Evolutionary conservation across 2,329 filamentous ascomycete species (phyloP).

Genomic region (Alternaria arbusti): DNA sequence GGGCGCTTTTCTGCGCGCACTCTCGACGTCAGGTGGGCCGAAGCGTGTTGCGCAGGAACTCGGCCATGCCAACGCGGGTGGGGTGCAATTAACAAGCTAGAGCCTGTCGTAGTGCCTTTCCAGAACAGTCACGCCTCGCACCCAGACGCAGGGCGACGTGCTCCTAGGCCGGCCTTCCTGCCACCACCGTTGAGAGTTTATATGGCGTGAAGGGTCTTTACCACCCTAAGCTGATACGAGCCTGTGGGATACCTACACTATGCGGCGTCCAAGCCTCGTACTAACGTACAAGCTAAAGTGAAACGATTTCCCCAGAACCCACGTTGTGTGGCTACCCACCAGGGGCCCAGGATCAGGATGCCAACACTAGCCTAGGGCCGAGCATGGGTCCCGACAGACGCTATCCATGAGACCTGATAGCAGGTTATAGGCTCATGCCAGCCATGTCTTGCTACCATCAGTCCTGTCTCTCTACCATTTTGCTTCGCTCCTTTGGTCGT

Average conservation of each 20-base stretch:
- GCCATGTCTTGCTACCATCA: conserved; percentile 35
- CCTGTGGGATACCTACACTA: conserved; percentile 22
- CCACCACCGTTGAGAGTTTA: conserved; percentile 26
- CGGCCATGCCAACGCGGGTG: conserved; percentile 23
- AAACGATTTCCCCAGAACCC: conserved; percentile 49
- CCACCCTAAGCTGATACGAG: conserved; percentile 10
- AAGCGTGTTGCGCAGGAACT: conserved; percentile 28
- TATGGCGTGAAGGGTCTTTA: conserved; percentile 11
- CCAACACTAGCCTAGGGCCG: conserved; percentile 34
- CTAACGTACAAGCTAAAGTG: conserved; percentile 36
- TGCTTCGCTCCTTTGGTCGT: conserved; percentile 18
- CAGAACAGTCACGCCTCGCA: conserved; percentile 25
- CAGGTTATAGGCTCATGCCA: conserved; percentile 46
- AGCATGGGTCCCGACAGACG: conserved; percentile 31
- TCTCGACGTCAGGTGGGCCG: conserved; percentile 29
- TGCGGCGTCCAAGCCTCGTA: conserved; percentile 27
- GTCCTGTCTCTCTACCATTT: conserved; percentile 26
- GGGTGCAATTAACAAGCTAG: conserved; percentile 26
- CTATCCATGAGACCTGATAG: conserved; percentile 43
- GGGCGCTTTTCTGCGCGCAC: conserved; percentile 12
- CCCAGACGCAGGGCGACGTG: conserved; percentile 24
- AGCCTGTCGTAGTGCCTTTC: conserved; percentile 28
- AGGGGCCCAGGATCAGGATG: conserved; percentile 35
- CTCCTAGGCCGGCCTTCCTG: conserved; percentile 18
- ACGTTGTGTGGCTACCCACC: conserved; percentile 45